Base-by-base conservation (phyloP, 192 early-diverging fungal genomes). In the Coemansia sp. region DNA sequence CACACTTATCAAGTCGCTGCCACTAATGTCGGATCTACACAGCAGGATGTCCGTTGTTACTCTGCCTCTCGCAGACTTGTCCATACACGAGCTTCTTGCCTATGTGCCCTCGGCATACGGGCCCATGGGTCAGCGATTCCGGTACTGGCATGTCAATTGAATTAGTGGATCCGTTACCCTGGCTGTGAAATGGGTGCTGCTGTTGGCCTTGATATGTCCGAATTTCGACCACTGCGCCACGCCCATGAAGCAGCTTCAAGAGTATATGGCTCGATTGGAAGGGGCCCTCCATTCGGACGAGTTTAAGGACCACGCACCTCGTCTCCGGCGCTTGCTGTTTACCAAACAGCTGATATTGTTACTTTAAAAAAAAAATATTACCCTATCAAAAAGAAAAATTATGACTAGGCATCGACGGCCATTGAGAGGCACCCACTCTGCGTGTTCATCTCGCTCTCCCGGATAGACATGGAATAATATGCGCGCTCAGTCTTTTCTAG, bases 401-500 rank as follows among this genome's bases (percentile, higher is more conserved):
- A 22, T 9, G 36, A 3, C 31, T 61, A 61, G 24, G 24, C 24
- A 11, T 57, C 54, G 5, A 61, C n/a, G 18, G 34, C 59, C 59
- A 61, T 61, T 18, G 59, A 38, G 33, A 36, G 27, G 33, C 22
- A 5, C 11, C 11, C 36, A 38, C 33, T 61, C 15, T 36, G 11
- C 1, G 59, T n/a, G 31, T 20, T 67, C 66, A 77, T 71, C 67
- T 85, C 78, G 54, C 55, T 67, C 16, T 80, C 72, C 16, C 77
- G 71, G 34, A 84, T 73, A 0, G 74, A 72, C 81, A 79, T 79
- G 7, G 81, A 84, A 38, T 84, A 84, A 55, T 73, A 84, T 0
- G 81, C 74, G 22, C 71, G 63, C 34, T 86, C 84, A 33, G 72
- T 76, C 59, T 86, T 86, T 20, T 68, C 72, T n/a, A 86, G 68